Evolutionary conservation across 768 basidiomycete species (phyloP).

Genomic region (Lepiota brunneoincarnata): DNA sequence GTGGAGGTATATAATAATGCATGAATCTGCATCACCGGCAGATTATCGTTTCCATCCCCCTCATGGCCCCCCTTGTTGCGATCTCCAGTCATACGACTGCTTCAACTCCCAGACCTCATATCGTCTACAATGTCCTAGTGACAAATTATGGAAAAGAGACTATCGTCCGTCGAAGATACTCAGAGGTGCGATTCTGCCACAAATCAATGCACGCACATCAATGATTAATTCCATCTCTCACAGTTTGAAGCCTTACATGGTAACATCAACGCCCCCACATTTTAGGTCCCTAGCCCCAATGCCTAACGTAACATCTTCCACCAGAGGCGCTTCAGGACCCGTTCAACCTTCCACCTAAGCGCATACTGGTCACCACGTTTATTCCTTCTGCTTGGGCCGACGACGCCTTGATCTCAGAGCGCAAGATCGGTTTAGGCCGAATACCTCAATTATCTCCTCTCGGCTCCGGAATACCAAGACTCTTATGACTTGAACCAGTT

Average conservation of each 20-base stretch:
- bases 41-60: neutral
- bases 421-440: constrained; percentile 37
- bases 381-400: constrained; percentile 45
- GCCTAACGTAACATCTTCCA: neutral
- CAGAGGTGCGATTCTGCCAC: constrained; percentile 34
- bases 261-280: neutral
- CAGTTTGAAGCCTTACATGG: constrained; percentile 7
- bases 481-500: constrained; percentile 30
- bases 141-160: constrained; percentile 27
- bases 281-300: neutral
- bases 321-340: constrained; percentile 21
- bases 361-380: constrained; percentile 37
- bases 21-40: neutral
- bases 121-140: constrained; percentile 41
- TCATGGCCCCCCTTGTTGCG: constrained; percentile 26
- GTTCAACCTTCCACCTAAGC: constrained; percentile 37
- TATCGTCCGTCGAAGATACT: constrained; percentile 35
- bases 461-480: constrained; percentile 25
- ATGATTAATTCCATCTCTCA: neutral
- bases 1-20: neutral
- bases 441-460: constrained; percentile 34
- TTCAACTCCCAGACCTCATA: constrained; percentile 45
- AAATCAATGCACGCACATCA: neutral
- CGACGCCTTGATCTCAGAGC: constrained; percentile 41
- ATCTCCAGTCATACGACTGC: constrained; percentile 44